Evolutionary conservation across 305 asterid genomes (phyloP).

Genomic region (Euphrasia arctica): DNA sequence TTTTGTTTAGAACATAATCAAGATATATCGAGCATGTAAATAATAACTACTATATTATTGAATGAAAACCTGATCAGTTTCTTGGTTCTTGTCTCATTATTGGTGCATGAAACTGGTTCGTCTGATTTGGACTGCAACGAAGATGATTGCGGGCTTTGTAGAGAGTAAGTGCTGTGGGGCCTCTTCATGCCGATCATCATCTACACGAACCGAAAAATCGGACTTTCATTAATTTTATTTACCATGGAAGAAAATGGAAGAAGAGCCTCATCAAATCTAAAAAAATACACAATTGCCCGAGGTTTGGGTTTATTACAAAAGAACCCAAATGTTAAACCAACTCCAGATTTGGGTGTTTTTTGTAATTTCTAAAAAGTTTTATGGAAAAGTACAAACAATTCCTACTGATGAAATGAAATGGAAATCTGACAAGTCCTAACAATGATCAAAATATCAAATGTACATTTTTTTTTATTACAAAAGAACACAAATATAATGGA

Average conservation of each 20-base stretch:
- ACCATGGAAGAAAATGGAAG: no score
- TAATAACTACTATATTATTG: neutral
- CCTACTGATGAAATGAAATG: neutral
- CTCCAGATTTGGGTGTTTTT: neutral
- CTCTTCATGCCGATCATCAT: constrained; percentile 65
- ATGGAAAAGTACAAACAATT: no score
- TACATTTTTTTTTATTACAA: neutral
- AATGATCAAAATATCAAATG: neutral
- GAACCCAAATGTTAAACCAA: neutral
- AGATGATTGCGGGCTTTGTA: constrained; percentile 44
- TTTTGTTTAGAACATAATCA: neutral
- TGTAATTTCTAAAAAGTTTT: neutral
- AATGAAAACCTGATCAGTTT: constrained; percentile 40
- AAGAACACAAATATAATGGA: neutral
- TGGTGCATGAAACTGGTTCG: constrained; percentile 47
- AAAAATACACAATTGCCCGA: neutral
- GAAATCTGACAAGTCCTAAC: neutral
- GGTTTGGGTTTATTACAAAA: neutral
- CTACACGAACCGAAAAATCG: neutral
- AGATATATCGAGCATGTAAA: no score
- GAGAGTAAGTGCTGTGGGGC: constrained; percentile 51
- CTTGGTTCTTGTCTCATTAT: constrained; percentile 38
- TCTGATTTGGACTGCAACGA: constrained; percentile 44
- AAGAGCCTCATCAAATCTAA: neutral
- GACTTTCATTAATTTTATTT: no score